Base-by-base conservation (phyloP, 805 yeast genomes). In the Jamesozyma spencerorum region DNA sequence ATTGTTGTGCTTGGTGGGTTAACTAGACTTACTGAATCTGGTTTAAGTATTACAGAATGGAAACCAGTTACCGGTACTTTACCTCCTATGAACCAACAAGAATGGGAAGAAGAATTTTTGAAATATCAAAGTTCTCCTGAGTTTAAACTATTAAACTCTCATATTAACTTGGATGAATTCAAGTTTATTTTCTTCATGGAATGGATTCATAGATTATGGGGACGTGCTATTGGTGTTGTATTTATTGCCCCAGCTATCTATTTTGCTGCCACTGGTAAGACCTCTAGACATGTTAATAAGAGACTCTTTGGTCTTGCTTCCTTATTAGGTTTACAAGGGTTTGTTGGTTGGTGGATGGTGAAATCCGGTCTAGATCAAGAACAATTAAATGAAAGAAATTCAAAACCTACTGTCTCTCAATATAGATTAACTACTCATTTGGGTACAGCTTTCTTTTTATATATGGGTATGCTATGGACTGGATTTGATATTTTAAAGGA, bases 311-410 rank as follows among this genome's bases (percentile, higher is more conserved):
- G 85, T 2, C 73, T 92, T 35, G 74, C 94, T 32, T 77, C 72
- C 0, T 65, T 92, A 38, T 70, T 92, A 43, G 99, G 95, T 10
- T 66, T 92, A 36, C 98, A 92, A 68, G 98, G 98, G 39, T 83
- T 81, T 39, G 81, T 92, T 49, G 98, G 98, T 26, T 92, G 98
- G 98, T 92, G 99, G 99, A 92, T 92, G 98, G 98, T 92, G 39
- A 79, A 84, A 54, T 85, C 96, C 8, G 98, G 98, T 24, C 71
- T 92, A 41, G 94, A 87, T 57, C 82, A 81, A 54, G 72, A 80
- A 34, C 81, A 81, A 55, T 67, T 92, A 36, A 74, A 72, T 18
- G 87, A 81, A 48, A 74, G 95, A 58, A 82, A 75, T 35, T 79
- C 95, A 1, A 94, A 90, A 57, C 98, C 98, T n/a, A 86, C 98